Evolutionary conservation across 345 rosid species (phyloP).

Genomic region (Geranium rotundifolium): DNA sequence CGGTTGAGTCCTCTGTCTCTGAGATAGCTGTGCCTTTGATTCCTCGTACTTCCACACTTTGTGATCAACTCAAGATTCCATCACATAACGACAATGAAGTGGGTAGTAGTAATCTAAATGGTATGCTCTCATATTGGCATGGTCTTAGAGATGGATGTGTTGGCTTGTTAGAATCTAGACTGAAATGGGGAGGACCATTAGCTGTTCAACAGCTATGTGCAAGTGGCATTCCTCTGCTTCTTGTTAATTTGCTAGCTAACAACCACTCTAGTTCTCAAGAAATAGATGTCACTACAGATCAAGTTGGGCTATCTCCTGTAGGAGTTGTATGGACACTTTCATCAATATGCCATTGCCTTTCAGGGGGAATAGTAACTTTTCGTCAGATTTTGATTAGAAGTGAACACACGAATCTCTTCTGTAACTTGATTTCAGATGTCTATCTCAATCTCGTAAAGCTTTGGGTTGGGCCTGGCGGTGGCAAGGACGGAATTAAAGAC

Average conservation of each 20-base stretch:
- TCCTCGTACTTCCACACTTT: conserved; percentile 73
- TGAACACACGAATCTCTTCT: conserved; percentile 52
- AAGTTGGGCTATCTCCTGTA: conserved; percentile 60
- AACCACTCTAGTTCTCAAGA: conserved; percentile 28
- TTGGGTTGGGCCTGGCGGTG: conserved; percentile 93
- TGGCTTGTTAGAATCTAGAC: conserved; percentile 71
- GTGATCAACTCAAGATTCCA: conserved; percentile 55
- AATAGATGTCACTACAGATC: conserved; percentile 25
- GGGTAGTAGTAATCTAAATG: conserved; percentile 14
- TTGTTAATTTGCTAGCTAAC: conserved; percentile 47
- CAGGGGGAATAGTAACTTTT: conserved; percentile 60
- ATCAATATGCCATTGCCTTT: conserved; percentile 72
- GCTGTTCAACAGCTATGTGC: conserved; percentile 80
- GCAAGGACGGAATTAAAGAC: conserved; percentile 80
- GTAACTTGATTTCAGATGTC: conserved; percentile 48
- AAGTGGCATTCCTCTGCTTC: conserved; percentile 71
- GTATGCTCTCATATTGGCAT: conserved; percentile 64
- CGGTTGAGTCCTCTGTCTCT: conserved; percentile 62
- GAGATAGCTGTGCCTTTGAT: conserved; percentile 78
- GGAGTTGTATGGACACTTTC: conserved; percentile 87
- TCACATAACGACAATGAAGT: conserved; percentile 30
- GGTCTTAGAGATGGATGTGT: conserved; percentile 88
- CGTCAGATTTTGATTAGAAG: conserved; percentile 62
- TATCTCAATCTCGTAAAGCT: conserved; percentile 74
- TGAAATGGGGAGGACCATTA: conserved; percentile 79